Evolutionary conservation across 2,329 filamentous ascomycete species (phyloP).

Genomic region (Fusarium brevicatenulatum): DNA sequence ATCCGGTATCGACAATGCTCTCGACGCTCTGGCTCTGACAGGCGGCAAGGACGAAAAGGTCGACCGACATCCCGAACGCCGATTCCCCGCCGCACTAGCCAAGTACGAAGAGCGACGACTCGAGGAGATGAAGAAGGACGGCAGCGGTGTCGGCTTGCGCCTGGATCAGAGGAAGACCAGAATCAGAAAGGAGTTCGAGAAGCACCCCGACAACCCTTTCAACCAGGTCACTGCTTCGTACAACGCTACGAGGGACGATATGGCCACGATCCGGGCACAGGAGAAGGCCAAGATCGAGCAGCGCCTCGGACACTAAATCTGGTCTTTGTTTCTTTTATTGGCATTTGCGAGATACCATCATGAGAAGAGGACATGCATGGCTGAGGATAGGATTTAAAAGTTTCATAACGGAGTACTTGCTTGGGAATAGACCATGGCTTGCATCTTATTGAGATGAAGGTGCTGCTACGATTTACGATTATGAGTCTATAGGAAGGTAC

Average conservation of each 20-base stretch:
- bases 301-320: constrained; percentile 61
- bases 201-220: constrained; percentile 93
- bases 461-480: constrained; percentile 12
- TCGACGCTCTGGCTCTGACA: constrained; percentile 82
- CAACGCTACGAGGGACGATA: constrained; percentile 82
- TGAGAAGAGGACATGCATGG: background rate
- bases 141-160: constrained; percentile 75
- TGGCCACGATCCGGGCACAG: constrained; percentile 70
- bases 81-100: constrained; percentile 86
- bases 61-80: constrained; percentile 87
- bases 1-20: constrained; percentile 89
- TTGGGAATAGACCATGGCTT: constrained; percentile 35
- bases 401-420: constrained; percentile 24
- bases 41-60: constrained; percentile 71
- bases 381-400: constrained; percentile 6
- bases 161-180: constrained; percentile 85
- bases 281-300: constrained; percentile 81
- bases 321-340: background rate
- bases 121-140: constrained; percentile 86
- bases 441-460: constrained; percentile 6
- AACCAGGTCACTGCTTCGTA: constrained; percentile 83
- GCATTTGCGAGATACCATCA: constrained; percentile 1
- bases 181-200: constrained; percentile 93
- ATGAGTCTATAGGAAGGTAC: background rate
- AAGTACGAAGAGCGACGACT: constrained; percentile 84